Base-by-base conservation (phyloP, 2,329 filamentous ascomycete genomes). In the Ceratocystis destructans region DNA sequence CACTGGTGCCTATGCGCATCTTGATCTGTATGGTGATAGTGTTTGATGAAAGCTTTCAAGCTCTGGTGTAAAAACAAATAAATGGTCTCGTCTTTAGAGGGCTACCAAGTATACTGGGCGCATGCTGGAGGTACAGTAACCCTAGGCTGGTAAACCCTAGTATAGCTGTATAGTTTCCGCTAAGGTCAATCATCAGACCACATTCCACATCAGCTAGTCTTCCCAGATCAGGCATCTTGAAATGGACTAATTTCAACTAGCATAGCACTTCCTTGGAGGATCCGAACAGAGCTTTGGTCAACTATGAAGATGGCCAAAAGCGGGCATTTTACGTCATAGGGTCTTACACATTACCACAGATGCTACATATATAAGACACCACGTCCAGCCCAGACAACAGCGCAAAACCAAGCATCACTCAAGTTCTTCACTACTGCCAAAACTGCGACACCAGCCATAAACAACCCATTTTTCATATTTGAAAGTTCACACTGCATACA, bases 271-370 rank as follows among this genome's bases (percentile, higher is more conserved):
- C 25, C 22, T 31, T 6, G 3, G 3, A 7, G 12, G 33, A n/a
- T 37, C 17, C 28, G 28, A 22, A 0, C 55, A 59, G 12, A 37
- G 55, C 28, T 59, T 59, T 28, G 7, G 22, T n/a, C 33, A 37
- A 37, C 8, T 37, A 12, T 37, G 33, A 57, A 57, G 53, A 37
- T n/a, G 20, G 17, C 20, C 55, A 59, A 59, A 59, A 20, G 55
- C 28, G 55, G 55, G 33, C 12, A n/a, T 10, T 31, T 59, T 59
- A 59, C 55, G 55, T 59, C 55, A 59, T 59, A 59, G 33, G 33
- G 55, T 59, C 55, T 59, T 59, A 59, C 37, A 41, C 37, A 41
- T 10, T 15, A 41, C 37, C 37, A 41, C 48, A 28, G 28, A 10
- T 8, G 28, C 3, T 37, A n/a, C 33, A 8, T 59, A 59, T 59